Percentiles rank a stretch among this genome's conserved stretches.
Conservation (phyloP, 768 basidiomycete genomes). For the Mycena haematopus region DNA sequence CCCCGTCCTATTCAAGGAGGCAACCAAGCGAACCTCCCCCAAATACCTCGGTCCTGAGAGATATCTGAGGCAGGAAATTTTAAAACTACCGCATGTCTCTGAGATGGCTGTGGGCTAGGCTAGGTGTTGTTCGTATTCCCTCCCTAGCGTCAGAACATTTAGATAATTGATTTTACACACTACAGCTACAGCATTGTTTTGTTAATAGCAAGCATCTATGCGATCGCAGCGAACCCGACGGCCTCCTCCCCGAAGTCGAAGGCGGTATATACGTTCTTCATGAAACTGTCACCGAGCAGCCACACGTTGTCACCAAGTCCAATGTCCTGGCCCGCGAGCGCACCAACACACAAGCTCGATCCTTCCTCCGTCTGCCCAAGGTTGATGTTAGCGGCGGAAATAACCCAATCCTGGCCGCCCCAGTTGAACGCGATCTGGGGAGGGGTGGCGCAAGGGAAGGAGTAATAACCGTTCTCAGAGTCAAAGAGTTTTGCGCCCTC, state of each 20-base stretch:
- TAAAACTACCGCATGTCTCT: slow-evolving; percentile 5
- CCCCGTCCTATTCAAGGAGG: slow-evolving; percentile 16
- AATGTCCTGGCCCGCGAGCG: slow-evolving; percentile 53
- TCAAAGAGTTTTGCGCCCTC: slow-evolving; percentile 3
- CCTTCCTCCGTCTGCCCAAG: slow-evolving; percentile 50
- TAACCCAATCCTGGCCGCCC: slow-evolving; percentile 44
- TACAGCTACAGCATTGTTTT: not conserved
- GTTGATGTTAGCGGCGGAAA: slow-evolving; percentile 50
- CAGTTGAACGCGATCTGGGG: slow-evolving; percentile 43
- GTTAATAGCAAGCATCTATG: not conserved
- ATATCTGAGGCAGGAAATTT: not conserved
- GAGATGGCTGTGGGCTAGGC: not conserved
- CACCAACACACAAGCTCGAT: slow-evolving; percentile 52
- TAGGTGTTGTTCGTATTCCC: not conserved
- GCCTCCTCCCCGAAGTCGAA: slow-evolving; percentile 44
- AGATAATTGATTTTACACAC: not conserved
- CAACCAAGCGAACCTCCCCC: not conserved
- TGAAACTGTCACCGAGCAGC: slow-evolving; percentile 49
- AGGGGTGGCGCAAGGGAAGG: slow-evolving; percentile 33
- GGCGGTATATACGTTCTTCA: slow-evolving; percentile 50
- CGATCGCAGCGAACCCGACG: slow-evolving; percentile 44
- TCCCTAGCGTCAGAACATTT: not conserved
- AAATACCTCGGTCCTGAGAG: not conserved
- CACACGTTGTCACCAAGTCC: slow-evolving; percentile 26
- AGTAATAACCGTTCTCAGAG: slow-evolving; percentile 14